These are phyloP conservation scores for Phanerochaete sordida DNA, from an alignment of 768 basidiomycete species.

Conservation along the genomic window DNA sequence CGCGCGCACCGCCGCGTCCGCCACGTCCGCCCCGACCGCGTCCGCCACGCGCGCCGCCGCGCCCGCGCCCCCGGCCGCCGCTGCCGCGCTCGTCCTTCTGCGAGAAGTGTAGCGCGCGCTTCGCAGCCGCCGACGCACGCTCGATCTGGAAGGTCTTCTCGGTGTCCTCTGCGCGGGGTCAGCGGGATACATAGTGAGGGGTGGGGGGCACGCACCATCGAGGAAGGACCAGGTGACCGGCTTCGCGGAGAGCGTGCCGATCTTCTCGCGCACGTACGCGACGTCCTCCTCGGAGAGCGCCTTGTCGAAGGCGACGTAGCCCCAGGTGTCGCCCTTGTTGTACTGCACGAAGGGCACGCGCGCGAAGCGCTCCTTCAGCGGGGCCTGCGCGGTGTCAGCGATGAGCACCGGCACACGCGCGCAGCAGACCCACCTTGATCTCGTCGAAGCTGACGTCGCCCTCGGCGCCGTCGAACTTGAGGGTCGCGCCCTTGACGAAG, in stretches of 20 bases:
- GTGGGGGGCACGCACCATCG: constrained; percentile 41
- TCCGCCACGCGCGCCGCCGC: constrained; percentile 39
- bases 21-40: constrained; percentile 35
- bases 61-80: constrained; percentile 36
- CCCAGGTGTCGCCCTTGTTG: constrained; percentile 40
- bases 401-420: neutral
- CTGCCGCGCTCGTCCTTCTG: constrained; percentile 39
- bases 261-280: constrained; percentile 58
- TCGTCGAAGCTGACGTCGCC: constrained; percentile 60
- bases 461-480: constrained; percentile 50
- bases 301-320: constrained; percentile 57
- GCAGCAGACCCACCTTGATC: constrained; percentile 39
- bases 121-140: constrained; percentile 67
- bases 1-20: constrained; percentile 24
- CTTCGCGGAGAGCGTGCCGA: constrained; percentile 63
- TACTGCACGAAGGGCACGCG: constrained; percentile 47
- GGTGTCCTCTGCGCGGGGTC: constrained; percentile 50
- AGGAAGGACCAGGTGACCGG: constrained; percentile 63
- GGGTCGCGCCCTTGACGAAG: constrained; percentile 40
- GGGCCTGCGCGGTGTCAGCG: constrained; percentile 28
- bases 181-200: neutral
- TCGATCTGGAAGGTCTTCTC: constrained; percentile 73
- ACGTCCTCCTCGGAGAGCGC: constrained; percentile 70
- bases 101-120: constrained; percentile 39
- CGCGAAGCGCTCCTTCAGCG: constrained; percentile 45